Evolutionary conservation across 2,329 filamentous ascomycete species (phyloP).

Genomic region (Fusarium haematococcum): DNA sequence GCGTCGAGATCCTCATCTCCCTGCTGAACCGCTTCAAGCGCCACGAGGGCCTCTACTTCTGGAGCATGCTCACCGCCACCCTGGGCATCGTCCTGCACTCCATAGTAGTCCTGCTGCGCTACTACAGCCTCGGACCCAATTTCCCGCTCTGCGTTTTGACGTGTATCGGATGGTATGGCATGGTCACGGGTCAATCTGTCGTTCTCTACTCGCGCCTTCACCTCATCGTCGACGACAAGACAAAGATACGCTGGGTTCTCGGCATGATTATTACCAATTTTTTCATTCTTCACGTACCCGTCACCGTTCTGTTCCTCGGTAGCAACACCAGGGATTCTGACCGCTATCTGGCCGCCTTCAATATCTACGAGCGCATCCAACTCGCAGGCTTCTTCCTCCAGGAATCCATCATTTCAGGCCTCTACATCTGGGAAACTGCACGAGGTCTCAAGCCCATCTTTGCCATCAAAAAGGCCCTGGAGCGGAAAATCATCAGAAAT

Average conservation of each 20-base stretch:
- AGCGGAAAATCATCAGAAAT: constrained; percentile 32
- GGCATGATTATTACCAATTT: constrained; percentile 36
- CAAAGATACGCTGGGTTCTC: constrained; percentile 32
- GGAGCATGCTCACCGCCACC: constrained; percentile 29
- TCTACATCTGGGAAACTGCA: constrained; percentile 36
- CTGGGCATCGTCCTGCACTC: constrained; percentile 27
- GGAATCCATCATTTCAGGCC: constrained; percentile 29
- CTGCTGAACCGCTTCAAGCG: constrained; percentile 32
- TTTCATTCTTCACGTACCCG: constrained; percentile 28
- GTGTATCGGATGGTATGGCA: constrained; percentile 36
- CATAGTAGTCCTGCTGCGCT: constrained; percentile 32
- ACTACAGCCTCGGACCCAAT: constrained; percentile 34
- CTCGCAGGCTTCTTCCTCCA: constrained; percentile 33
- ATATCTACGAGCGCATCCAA: constrained; percentile 33
- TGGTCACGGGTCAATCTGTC: constrained; percentile 35
- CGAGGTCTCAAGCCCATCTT: constrained; percentile 32
- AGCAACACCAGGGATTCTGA: constrained; percentile 24
- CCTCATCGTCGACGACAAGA: constrained; percentile 31
- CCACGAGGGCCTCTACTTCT: constrained; percentile 31
- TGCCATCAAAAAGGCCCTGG: constrained; percentile 15
- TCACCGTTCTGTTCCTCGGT: constrained; percentile 26
- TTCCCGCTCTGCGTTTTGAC: constrained; percentile 33
- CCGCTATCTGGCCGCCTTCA: constrained; percentile 24
- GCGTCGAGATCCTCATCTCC: constrained; percentile 34
- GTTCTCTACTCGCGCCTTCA: constrained; percentile 33